phyloP scores from a whole-genome alignment of 805 yeast species.

The Starmerella davenportii region DNA sequence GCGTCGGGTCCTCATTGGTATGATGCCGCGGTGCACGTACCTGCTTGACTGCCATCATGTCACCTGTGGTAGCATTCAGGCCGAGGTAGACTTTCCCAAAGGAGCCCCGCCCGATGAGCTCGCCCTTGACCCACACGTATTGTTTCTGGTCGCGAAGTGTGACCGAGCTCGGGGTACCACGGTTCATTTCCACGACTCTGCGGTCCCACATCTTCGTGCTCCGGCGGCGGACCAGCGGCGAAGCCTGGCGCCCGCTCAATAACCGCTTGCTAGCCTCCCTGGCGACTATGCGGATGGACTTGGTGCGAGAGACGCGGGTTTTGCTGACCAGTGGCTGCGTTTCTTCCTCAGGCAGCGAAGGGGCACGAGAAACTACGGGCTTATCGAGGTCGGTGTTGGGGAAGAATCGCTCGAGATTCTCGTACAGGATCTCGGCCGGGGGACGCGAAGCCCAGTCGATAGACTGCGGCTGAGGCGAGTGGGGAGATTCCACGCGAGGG shows the following conservation, averaged over 20 bases:
- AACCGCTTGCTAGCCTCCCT: slow-evolving; percentile 56
- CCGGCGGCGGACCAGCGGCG: slow-evolving; percentile 37
- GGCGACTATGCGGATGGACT: slow-evolving; percentile 84
- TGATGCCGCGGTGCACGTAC: slow-evolving; percentile 29
- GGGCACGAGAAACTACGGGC: slow-evolving; percentile 39
- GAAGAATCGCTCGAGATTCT: slow-evolving; percentile 77
- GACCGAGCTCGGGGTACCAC: slow-evolving; percentile 39
- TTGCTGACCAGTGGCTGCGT: background rate
- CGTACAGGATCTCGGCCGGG: slow-evolving; percentile 82
- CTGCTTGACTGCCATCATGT: slow-evolving; percentile 96
- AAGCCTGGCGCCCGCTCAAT: slow-evolving; percentile 14
- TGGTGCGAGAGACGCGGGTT: slow-evolving; percentile 37
- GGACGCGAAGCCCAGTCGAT: slow-evolving; percentile 67
- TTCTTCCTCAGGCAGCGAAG: background rate
- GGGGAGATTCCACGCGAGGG: slow-evolving; percentile 9
- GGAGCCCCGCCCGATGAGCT: slow-evolving; percentile 86
- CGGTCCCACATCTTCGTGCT: slow-evolving; percentile 98
- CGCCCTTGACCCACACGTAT: slow-evolving; percentile 97
- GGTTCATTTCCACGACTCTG: slow-evolving; percentile 58
- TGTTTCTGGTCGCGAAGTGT: slow-evolving; percentile 49
- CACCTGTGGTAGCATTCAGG: slow-evolving; percentile 88
- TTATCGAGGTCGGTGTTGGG: slow-evolving; percentile 84
- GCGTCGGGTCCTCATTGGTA: slow-evolving; percentile 27
- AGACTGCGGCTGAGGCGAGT: slow-evolving; percentile 7
- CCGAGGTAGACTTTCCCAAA: slow-evolving; percentile 89